Base-by-base conservation (phyloP, 176 grass and related monocot genomes). In the Saccharum officinarum region DNA sequence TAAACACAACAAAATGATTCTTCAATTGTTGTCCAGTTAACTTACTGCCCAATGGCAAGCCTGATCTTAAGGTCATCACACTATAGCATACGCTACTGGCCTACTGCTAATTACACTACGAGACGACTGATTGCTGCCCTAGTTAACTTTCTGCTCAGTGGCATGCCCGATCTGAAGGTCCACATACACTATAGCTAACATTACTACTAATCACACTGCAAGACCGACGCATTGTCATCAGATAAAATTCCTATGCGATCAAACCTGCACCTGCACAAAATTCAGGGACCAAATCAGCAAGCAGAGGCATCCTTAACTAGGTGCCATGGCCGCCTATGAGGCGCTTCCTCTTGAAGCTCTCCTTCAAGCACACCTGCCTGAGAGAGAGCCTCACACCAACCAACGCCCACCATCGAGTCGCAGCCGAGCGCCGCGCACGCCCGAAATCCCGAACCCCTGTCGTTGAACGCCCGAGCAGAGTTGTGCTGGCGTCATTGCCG, bases 321-420 rank as follows among this genome's bases (percentile, higher is more conserved):
- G 20, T 3, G 22, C 66, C 44, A 38, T 74, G 49, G 63, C 55
- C 25, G 11, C 2, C 63, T 45, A 74, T 59, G 46, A 84, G 82
- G 42, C 47, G 67, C 72, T 31, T 61, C 77, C 77, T 85, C 82
- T 81, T 89, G 77, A 33, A 85, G 3, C 45, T 89, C 76, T 89
- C 87, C 87, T 92, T 90, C 81, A 89, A 92, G 31, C 69, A 92
- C n/a, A 65, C 84, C 63, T 94, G 92, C 78, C 90, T 92, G 26
- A 92, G 66, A 28, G 28, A 28, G 38, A 22, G 30, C 87, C 73
- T 94, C 0, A 28, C 28, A 28, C 28, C 28, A 28, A 1, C 28
- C 28, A 28, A 28, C 28, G 28, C 28, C 28, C 28, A 28, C 28
- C 28, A 28, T 28, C 28, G 1, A 28, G 85, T 92, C 46, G 82